A percentile compares a stretch with the other conserved stretches of the same genome.
These are phyloP conservation scores for Naganishia kalamii DNA, from an alignment of 768 basidiomycete species.

Conservation along the genomic window DNA sequence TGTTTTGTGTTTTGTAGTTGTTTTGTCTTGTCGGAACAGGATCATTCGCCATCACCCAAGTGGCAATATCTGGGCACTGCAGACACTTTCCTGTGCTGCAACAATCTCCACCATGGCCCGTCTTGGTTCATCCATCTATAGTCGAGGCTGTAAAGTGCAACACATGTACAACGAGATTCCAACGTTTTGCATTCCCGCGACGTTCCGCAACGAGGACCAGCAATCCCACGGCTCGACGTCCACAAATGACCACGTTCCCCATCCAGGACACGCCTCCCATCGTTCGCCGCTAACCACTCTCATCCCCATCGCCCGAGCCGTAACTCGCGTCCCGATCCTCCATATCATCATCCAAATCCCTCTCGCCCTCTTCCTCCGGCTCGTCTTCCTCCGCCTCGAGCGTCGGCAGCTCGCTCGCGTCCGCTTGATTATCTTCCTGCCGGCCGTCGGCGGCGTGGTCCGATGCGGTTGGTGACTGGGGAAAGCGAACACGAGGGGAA, in stretches of 20 bases:
- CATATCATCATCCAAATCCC: slow-evolving; percentile 20
- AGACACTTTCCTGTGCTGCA: too few relatives aligned
- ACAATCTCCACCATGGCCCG: too few relatives aligned
- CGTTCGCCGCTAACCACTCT: not conserved
- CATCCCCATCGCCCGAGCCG: not conserved
- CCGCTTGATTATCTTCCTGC: slow-evolving; percentile 16
- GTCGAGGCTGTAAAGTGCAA: too few relatives aligned
- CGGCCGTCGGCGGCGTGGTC: not conserved
- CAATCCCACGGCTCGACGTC: not conserved
- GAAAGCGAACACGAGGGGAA: not conserved
- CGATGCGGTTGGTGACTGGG: slow-evolving; percentile 16
- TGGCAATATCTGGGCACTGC: too few relatives aligned
- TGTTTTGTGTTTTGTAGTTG: too few relatives aligned
- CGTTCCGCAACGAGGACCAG: too few relatives aligned
- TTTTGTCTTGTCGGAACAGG: too few relatives aligned
- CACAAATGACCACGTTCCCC: not conserved
- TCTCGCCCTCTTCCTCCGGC: not conserved
- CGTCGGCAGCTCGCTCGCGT: not conserved
- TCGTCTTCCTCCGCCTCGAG: not conserved
- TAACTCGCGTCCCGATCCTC: slow-evolving; percentile 17
- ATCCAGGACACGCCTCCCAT: not conserved
- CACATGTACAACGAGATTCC: too few relatives aligned
- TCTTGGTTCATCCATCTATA: too few relatives aligned
- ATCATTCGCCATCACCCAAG: too few relatives aligned
- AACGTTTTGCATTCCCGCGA: too few relatives aligned